Evolutionary conservation across 1,139 yeast species (phyloP).

Genomic region (Geotrichum candidum): DNA sequence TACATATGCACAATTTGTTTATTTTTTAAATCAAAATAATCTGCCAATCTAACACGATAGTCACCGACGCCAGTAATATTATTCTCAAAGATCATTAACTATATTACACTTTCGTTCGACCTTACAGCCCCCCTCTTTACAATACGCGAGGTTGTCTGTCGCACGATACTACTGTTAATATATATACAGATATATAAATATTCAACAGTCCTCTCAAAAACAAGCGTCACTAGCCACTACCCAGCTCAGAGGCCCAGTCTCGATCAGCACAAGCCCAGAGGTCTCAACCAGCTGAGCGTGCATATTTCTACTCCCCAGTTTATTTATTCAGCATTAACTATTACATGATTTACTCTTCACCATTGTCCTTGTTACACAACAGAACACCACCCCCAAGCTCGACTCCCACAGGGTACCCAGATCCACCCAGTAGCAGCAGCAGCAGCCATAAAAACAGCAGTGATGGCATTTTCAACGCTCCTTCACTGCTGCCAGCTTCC

Average conservation of each 20-base stretch:
- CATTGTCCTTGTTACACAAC: not conserved
- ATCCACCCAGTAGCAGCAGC: not conserved
- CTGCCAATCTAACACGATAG: not conserved
- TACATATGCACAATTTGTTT: not conserved
- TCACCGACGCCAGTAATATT: not conserved
- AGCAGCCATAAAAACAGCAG: not conserved
- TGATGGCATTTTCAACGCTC: not conserved
- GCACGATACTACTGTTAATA: not conserved
- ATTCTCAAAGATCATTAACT: not conserved
- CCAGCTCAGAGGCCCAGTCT: not conserved
- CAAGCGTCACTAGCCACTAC: not conserved
- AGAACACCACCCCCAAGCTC: not conserved
- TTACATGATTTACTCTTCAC: not conserved
- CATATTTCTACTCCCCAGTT: not conserved
- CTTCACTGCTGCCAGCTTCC: not conserved
- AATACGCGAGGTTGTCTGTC: not conserved
- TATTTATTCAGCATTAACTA: no score
- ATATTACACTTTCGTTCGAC: not conserved
- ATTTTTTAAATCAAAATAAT: not conserved
- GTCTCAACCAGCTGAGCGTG: not conserved
- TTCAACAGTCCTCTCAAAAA: not conserved
- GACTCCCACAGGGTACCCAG: not conserved
- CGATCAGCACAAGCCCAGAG: not conserved
- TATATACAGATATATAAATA: no score
- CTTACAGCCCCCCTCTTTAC: not conserved